These are phyloP conservation scores for Drosera capensis DNA, from an alignment of 148 eudicot genomes.

Conservation along the genomic window DNA sequence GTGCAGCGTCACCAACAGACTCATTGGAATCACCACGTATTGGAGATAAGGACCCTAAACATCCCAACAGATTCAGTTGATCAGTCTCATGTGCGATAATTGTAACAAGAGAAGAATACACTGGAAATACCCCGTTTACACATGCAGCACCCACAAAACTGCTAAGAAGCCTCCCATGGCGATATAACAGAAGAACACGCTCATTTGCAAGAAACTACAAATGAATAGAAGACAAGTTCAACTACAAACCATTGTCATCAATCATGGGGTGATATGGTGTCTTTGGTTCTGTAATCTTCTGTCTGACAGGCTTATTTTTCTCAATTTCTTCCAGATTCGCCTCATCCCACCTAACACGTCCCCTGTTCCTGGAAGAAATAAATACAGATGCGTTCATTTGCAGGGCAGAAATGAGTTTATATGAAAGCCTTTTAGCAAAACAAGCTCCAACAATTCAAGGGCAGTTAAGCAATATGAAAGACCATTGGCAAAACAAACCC, in stretches of 20 bases:
- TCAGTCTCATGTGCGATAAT: neutral
- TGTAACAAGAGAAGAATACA: neutral
- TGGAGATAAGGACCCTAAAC: conserved; percentile 62
- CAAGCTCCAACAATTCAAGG: too few species aligned
- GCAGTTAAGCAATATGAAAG: too few species aligned
- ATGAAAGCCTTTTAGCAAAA: too few species aligned
- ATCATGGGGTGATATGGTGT: conserved; percentile 81
- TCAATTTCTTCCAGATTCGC: conserved; percentile 74
- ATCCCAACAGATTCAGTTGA: conserved; percentile 2
- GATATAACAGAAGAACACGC: neutral
- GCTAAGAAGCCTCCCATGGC: neutral
- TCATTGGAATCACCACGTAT: conserved; percentile 40
- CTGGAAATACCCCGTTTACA: neutral
- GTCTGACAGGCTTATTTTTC: conserved; percentile 87
- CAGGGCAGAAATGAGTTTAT: too few species aligned
- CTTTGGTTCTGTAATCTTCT: conserved; percentile 94
- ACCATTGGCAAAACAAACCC: too few species aligned
- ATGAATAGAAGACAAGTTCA: neutral
- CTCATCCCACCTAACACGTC: conserved; percentile 82
- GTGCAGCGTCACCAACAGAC: conserved; percentile 32
- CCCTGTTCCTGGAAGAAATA: conserved; percentile 21
- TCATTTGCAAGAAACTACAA: neutral
- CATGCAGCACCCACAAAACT: neutral
- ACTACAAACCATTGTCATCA: conserved; percentile 54
- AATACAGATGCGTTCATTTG: too few species aligned